Base-by-base conservation (phyloP, 1,139 yeast genomes). In the Hyphopichia fennica region DNA sequence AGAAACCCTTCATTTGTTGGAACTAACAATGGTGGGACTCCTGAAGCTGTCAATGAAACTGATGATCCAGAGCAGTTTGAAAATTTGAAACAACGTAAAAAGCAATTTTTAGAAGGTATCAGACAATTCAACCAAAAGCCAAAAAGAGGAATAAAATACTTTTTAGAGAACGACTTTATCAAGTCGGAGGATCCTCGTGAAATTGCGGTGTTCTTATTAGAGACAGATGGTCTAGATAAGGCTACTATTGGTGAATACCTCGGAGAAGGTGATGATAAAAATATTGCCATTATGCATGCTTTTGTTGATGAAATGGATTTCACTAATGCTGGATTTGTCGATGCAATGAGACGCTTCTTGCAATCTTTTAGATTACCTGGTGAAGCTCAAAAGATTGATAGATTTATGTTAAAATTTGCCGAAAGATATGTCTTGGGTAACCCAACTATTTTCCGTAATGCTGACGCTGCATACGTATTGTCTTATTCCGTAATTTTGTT, bases 341-440 rank as follows among this genome's bases (percentile, higher is more conserved):
- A 84, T 52, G 95, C 98, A 0, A 72, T 95, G 69, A 79, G 99
- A 54, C 71, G 69, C 10, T 89, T 89, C 56, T 74, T 95, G 46
- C 99, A 95, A 60, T 76, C 83, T 35, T 95, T 95, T 65, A 77
- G 99, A 60, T 75, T 95, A 45, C 99, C 99, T 0, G 99, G 99
- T 37, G 99, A 95, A 67, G 91, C 97, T 2, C 99, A 95, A 65
- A 93, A 93, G 58, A 91, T 95, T 62, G 99, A 95, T 71, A 77
- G 99, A 54, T 89, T 84, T 58, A 89, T 95, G 96, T 78, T 93
- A 57, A 93, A 95, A 57, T 95, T 95, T 70, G 99, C 99, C 2
- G 96, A 90, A 61, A 75, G 96, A 52, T 95, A 85, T 57, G 84
- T 84, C 31, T 82, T 85, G 49, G 96, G 95, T 43, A 95, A 93